phyloP scores from a whole-genome alignment of 306 rosid species.

The Quercus wislizeni region DNA sequence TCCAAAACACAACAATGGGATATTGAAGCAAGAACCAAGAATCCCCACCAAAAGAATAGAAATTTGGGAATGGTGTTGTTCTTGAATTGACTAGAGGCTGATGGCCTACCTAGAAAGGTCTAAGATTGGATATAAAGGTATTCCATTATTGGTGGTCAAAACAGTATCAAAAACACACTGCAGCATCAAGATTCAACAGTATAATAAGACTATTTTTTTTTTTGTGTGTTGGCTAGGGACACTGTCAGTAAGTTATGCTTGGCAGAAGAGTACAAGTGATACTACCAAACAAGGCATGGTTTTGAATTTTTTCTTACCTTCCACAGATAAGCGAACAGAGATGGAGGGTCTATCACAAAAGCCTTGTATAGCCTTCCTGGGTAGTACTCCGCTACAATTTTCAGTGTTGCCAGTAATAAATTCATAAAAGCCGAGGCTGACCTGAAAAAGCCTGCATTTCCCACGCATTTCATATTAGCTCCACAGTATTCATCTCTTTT shows the following conservation, averaged over 20 bases:
- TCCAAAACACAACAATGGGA: background rate
- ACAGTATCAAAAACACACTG: background rate
- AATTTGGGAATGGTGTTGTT: no score
- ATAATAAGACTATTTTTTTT: background rate
- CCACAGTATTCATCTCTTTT: no score
- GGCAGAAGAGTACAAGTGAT: conserved; percentile 22
- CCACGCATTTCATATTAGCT: conserved; percentile 1
- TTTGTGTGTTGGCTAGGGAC: background rate
- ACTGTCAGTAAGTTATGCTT: background rate
- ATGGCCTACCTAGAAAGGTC: no score
- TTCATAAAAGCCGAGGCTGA: conserved; percentile 94
- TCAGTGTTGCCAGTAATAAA: conserved; percentile 58
- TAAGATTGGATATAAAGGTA: conserved; percentile 1
- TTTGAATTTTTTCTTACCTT: conserved; percentile 61
- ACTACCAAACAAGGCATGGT: conserved; percentile 11
- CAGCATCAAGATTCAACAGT: background rate
- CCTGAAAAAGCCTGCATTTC: conserved; percentile 78
- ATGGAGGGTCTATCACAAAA: conserved; percentile 89
- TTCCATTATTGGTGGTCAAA: conserved; percentile 34
- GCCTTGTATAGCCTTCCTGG: conserved; percentile 69
- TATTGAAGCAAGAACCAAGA: background rate
- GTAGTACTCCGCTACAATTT: conserved; percentile 73
- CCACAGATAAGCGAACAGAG: conserved; percentile 86
- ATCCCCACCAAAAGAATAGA: background rate
- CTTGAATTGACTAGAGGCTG: no score